Conservation (phyloP, 2,329 filamentous ascomycete genomes). For the Berkeleyomyces basicola region DNA sequence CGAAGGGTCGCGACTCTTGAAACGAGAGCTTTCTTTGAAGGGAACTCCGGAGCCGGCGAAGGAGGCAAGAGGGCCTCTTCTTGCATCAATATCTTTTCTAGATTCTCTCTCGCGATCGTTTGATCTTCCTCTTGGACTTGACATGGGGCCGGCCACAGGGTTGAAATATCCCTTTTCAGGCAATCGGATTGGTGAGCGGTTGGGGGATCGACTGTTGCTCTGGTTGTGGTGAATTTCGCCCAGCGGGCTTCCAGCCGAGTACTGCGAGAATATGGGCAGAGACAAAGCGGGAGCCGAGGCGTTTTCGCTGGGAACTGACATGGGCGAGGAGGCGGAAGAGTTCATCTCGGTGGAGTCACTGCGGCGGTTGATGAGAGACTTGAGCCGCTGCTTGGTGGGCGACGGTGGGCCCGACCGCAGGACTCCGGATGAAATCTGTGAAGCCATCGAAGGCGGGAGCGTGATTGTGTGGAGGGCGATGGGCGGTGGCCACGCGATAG, state of each 20-base stretch:
- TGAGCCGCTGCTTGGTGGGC: constrained; percentile 10
- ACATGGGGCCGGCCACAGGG: not conserved
- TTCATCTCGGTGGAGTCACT: constrained; percentile 10
- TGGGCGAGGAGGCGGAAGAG: constrained; percentile 8
- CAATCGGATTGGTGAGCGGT: constrained; percentile 8
- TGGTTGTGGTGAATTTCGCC: constrained; percentile 10
- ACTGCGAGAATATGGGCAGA: constrained; percentile 11
- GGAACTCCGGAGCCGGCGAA: not conserved
- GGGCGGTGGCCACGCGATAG: too few relatives aligned
- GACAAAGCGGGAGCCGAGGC: constrained; percentile 2
- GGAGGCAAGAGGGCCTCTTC: constrained; percentile 5
- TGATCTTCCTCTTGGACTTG: not conserved
- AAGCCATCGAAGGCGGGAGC: constrained; percentile 1
- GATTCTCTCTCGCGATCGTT: constrained; percentile 21
- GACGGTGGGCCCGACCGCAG: constrained; percentile 9
- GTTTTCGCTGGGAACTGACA: constrained; percentile 8
- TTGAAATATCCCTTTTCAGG: constrained; percentile 5
- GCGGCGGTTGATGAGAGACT: constrained; percentile 12
- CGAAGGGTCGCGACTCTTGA: constrained; percentile 29
- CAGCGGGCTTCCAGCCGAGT: constrained; percentile 8
- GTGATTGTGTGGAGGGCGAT: too few relatives aligned
- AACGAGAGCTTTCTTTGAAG: constrained; percentile 15
- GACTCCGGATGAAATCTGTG: constrained; percentile 10
- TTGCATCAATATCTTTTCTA: constrained; percentile 17
- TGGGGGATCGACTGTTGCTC: constrained; percentile 3